phyloP scores from a whole-genome alignment of 768 basidiomycete species.

The Wakefieldia striispora region DNA sequence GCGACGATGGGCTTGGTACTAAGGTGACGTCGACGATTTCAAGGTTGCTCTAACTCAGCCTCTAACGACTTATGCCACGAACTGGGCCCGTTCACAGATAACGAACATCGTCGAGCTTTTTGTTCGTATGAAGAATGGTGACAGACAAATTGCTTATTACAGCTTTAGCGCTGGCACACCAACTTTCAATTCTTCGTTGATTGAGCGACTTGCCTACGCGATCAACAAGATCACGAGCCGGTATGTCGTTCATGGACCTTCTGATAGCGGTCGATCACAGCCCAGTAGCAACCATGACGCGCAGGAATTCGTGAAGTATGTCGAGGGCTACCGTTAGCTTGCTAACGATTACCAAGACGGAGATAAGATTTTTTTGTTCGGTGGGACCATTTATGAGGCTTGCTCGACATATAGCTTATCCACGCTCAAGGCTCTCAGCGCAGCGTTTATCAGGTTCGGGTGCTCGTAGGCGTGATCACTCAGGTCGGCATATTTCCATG shows the following conservation, averaged over 20 bases:
- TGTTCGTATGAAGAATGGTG: slow-evolving; percentile 33
- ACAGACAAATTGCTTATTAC: slow-evolving; percentile 38
- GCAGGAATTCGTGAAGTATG: slow-evolving; percentile 32
- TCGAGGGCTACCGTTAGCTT: slow-evolving; percentile 43
- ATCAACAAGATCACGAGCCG: slow-evolving; percentile 39
- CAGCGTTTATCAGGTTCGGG: slow-evolving; percentile 46
- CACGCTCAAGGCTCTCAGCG: slow-evolving; percentile 28
- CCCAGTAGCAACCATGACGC: slow-evolving; percentile 35
- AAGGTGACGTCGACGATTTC: slow-evolving; percentile 21
- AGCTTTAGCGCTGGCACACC: slow-evolving; percentile 40
- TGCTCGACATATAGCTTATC: slow-evolving; percentile 35
- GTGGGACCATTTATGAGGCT: slow-evolving; percentile 15
- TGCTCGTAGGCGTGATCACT: slow-evolving; percentile 45
- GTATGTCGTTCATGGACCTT: slow-evolving; percentile 18
- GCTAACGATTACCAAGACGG: slow-evolving; percentile 37
- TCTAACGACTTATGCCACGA: not conserved
- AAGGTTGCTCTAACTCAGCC: not conserved
- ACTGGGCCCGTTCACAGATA: slow-evolving; percentile 26
- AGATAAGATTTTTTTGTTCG: slow-evolving; percentile 42
- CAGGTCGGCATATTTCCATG: slow-evolving; percentile 22
- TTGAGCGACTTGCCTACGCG: slow-evolving; percentile 20
- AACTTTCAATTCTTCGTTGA: slow-evolving; percentile 18
- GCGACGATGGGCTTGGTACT: slow-evolving; percentile 37
- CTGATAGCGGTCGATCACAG: not conserved
- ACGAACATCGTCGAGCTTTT: slow-evolving; percentile 43